Conservation (phyloP, 2,329 filamentous ascomycete species). For the Thermomyces lanuginosus region DNA sequence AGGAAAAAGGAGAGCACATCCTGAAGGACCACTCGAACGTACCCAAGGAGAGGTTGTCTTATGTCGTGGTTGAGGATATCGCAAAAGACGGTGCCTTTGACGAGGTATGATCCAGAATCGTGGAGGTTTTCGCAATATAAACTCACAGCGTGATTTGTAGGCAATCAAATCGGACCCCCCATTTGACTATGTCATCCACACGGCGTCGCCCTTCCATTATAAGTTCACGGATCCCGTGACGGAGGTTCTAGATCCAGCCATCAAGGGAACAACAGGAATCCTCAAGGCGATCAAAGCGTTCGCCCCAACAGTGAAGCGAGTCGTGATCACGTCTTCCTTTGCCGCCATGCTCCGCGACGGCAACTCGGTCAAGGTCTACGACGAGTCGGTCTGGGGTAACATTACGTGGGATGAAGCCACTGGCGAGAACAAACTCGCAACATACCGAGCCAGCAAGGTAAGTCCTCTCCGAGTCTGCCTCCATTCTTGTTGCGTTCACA, state of each 20-base stretch:
- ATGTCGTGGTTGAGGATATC: conserved; percentile 53
- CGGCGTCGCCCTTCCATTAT: conserved; percentile 53
- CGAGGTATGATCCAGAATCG: conserved; percentile 6
- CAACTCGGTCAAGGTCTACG: conserved; percentile 24
- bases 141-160: too few relatives aligned
- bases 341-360: conserved; percentile 32
- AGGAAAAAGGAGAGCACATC: conserved; percentile 42
- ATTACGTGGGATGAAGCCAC: conserved; percentile 18
- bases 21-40: conserved; percentile 31
- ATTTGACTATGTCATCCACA: conserved; percentile 56
- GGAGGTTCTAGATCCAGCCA: conserved; percentile 21
- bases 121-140: too few relatives aligned
- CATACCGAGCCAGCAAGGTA: conserved; percentile 40
- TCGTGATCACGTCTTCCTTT: conserved; percentile 51
- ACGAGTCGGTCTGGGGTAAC: conserved; percentile 21
- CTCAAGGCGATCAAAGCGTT: conserved; percentile 40
- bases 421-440: conserved; percentile 12
- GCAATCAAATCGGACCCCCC: conserved; percentile 41
- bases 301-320: conserved; percentile 48
- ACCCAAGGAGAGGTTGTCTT: conserved; percentile 38
- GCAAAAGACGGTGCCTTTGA: conserved; percentile 5
- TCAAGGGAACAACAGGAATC: conserved; percentile 44
- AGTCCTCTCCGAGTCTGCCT: too few relatives aligned
- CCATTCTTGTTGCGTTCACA: background rate
- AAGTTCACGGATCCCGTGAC: conserved; percentile 31